phyloP scores from a whole-genome alignment of 2,329 filamentous ascomycete genomes.

The Thermomyces lanuginosus region DNA sequence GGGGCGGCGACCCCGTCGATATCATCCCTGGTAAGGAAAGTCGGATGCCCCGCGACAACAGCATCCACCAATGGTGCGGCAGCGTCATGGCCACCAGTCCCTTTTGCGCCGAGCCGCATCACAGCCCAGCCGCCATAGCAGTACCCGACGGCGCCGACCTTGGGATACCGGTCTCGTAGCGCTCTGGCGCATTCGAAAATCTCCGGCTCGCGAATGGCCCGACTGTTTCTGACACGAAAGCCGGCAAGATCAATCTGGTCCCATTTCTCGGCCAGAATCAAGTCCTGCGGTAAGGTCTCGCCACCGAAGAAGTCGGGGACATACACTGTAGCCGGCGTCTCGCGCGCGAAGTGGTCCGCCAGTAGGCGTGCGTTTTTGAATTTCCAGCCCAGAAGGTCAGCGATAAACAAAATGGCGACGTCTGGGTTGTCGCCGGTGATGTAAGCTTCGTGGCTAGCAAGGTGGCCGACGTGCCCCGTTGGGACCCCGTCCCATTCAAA shows the following conservation, averaged over 20 bases:
- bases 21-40: conserved; percentile 28
- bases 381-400: conserved; percentile 30
- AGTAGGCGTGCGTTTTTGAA: conserved; percentile 31
- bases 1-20: conserved; percentile 33
- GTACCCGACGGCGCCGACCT: conserved; percentile 32
- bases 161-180: conserved; percentile 15
- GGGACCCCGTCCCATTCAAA: conserved; percentile 29
- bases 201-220: conserved; percentile 22
- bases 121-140: conserved; percentile 39
- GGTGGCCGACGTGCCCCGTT: conserved; percentile 16
- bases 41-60: conserved; percentile 32
- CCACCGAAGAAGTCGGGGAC: conserved; percentile 25
- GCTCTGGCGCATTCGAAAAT: conserved; percentile 21
- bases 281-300: conserved; percentile 17
- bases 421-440: conserved; percentile 20
- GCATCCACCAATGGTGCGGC: conserved; percentile 27
- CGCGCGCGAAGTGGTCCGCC: conserved; percentile 32
- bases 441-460: conserved; percentile 22
- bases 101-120: conserved; percentile 31
- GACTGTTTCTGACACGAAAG: conserved; percentile 24
- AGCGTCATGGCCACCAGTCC: too few relatives aligned
- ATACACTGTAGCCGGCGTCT: conserved; percentile 33
- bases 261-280: conserved; percentile 13
- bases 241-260: conserved; percentile 23
- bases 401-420: conserved; percentile 22